Evolutionary conservation across 768 basidiomycete species (phyloP).

Genomic region (Mycena filopes): DNA sequence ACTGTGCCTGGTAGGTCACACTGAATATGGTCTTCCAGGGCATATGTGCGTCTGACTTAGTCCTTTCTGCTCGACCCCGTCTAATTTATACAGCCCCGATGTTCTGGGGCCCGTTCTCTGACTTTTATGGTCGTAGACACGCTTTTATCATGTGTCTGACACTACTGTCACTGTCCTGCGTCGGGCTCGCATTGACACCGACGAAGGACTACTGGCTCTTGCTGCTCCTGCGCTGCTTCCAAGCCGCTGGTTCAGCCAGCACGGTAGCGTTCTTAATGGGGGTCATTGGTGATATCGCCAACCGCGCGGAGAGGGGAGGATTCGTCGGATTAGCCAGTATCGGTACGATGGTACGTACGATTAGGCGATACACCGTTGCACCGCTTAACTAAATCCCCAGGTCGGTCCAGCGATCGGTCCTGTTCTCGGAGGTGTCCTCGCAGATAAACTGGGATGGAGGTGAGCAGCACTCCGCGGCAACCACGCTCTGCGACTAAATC

Average conservation of each 20-base stretch:
- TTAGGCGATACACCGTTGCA: constrained; percentile 19
- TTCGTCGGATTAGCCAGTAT: constrained; percentile 74
- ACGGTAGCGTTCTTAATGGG: constrained; percentile 80
- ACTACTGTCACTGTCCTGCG: constrained; percentile 72
- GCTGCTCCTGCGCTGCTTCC: constrained; percentile 79
- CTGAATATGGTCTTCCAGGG: constrained; percentile 80
- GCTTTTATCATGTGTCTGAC: constrained; percentile 71
- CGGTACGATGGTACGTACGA: constrained; percentile 63
- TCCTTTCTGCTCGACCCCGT: background rate
- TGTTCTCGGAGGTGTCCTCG: constrained; percentile 71
- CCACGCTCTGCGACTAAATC: background rate
- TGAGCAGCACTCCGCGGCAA: constrained; percentile 35
- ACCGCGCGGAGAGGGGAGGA: constrained; percentile 76
- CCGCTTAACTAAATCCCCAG: constrained; percentile 42
- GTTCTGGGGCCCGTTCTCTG: constrained; percentile 78
- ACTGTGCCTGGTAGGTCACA: constrained; percentile 61
- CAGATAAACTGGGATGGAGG: constrained; percentile 75
- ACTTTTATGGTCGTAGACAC: constrained; percentile 70
- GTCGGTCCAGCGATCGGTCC: constrained; percentile 71
- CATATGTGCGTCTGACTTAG: constrained; percentile 52
- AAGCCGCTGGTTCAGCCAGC: constrained; percentile 83
- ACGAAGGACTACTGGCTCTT: constrained; percentile 79
- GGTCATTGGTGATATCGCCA: constrained; percentile 81
- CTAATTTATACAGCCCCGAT: constrained; percentile 57
- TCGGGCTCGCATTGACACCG: constrained; percentile 65